Evolutionary conservation across 257 asterid species (phyloP).

Genomic region (Primulina eburnea): DNA sequence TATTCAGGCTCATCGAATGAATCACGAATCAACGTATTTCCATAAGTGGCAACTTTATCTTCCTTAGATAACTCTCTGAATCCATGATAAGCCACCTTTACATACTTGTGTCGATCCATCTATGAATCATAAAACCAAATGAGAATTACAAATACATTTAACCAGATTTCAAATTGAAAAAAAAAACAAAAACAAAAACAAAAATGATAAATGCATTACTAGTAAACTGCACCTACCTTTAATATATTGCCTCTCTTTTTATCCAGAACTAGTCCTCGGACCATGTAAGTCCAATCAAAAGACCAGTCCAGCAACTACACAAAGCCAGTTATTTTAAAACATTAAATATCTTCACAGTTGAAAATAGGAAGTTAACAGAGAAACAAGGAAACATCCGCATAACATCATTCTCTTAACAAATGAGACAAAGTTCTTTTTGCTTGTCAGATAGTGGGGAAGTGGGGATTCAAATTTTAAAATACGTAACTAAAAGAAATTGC

Average conservation of each 20-base stretch:
- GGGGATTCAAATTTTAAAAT: constrained; percentile 19
- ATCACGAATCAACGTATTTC: constrained; percentile 72
- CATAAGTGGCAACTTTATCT: constrained; percentile 85
- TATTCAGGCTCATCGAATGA: constrained; percentile 94
- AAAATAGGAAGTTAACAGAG: constrained; percentile 17
- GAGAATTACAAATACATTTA: constrained; percentile 2
- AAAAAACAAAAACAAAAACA: background rate
- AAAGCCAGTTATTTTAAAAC: constrained; percentile 18
- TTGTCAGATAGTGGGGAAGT: background rate
- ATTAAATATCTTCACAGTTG: constrained; percentile 12
- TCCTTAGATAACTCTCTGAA: constrained; percentile 83
- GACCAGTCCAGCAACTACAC: constrained; percentile 77
- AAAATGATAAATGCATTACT: background rate
- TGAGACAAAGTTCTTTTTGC: constrained; percentile 6
- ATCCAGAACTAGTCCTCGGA: constrained; percentile 96
- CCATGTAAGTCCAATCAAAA: constrained; percentile 95
- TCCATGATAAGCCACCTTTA: constrained; percentile 97
- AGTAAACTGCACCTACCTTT: constrained; percentile 59
- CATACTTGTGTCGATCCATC: constrained; percentile 97
- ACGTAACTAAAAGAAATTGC: constrained; percentile 5
- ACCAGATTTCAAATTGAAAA: constrained; percentile 16
- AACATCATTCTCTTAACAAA: constrained; percentile 8
- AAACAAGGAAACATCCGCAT: constrained; percentile 12
- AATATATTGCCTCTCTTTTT: constrained; percentile 89
- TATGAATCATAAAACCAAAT: constrained; percentile 26